phyloP scores from a whole-genome alignment of 2,329 filamentous ascomycete genomes.

The Pseudocercospora cruenta region DNA sequence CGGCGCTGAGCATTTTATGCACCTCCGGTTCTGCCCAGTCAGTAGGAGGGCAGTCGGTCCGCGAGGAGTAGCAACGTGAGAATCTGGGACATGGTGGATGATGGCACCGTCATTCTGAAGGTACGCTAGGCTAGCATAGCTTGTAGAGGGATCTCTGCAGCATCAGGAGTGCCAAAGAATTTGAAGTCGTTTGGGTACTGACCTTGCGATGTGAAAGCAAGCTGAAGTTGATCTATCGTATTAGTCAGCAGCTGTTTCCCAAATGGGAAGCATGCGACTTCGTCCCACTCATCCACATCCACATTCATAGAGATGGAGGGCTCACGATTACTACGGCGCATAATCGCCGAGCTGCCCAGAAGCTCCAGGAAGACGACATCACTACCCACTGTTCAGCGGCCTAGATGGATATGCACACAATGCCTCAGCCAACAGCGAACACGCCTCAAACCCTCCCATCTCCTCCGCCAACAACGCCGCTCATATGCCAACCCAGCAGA shows the following conservation, averaged over 20 bases:
- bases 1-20: background rate
- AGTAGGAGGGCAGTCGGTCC: background rate
- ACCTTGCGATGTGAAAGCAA: background rate
- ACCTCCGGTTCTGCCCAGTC: background rate
- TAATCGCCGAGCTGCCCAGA: conserved; percentile 9
- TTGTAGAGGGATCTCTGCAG: background rate
- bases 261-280: conserved; percentile 1
- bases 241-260: background rate
- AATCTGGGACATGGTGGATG: background rate
- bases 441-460: conserved; percentile 21
- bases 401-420: conserved; percentile 35
- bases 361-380: conserved; percentile 7
- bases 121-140: background rate
- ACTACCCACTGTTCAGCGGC: conserved; percentile 8
- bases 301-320: conserved; percentile 5
- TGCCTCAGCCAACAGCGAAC: conserved; percentile 38
- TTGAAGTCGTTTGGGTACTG: too few relatives aligned
- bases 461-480: conserved; percentile 38
- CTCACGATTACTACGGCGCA: conserved; percentile 20
- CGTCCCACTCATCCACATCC: background rate
- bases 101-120: background rate
- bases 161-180: background rate
- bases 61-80: background rate
- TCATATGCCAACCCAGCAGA: conserved; percentile 61
- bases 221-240: too few relatives aligned